phyloP scores from a whole-genome alignment of 2,329 filamentous ascomycete species.

The Alternaria alternata region DNA sequence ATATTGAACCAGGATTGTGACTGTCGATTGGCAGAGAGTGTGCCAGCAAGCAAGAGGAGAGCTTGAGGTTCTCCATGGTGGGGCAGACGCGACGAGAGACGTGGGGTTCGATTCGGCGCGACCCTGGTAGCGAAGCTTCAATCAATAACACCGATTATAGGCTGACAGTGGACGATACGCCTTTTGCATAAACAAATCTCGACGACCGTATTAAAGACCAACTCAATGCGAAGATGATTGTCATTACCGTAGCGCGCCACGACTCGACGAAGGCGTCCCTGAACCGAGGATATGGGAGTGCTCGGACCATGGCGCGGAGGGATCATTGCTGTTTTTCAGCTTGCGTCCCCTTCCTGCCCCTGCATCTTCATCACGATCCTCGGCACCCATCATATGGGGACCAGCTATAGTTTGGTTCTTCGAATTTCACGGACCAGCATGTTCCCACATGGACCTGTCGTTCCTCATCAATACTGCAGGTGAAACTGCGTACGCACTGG shows the following conservation, averaged over 20 bases:
- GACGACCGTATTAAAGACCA: slow-evolving; percentile 9
- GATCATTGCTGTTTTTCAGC: slow-evolving; percentile 19
- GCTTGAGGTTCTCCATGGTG: slow-evolving; percentile 26
- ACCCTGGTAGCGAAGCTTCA: slow-evolving; percentile 12
- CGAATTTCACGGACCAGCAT: slow-evolving; percentile 16
- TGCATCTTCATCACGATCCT: slow-evolving; percentile 23
- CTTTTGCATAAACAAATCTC: slow-evolving; percentile 8
- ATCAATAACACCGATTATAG: slow-evolving; percentile 10
- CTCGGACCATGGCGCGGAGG: slow-evolving; percentile 14
- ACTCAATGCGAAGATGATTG: slow-evolving; percentile 18
- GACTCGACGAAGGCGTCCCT: slow-evolving; percentile 15
- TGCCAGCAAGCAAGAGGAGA: slow-evolving; percentile 4
- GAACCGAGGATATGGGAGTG: slow-evolving; percentile 9
- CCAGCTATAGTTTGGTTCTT: slow-evolving; percentile 20
- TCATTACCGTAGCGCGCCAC: slow-evolving; percentile 24
- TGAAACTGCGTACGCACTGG: slow-evolving; percentile 1
- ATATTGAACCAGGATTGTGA: not conserved
- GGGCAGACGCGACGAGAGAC: slow-evolving; percentile 24
- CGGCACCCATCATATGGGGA: slow-evolving; percentile 19
- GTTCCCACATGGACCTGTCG: slow-evolving; percentile 12
- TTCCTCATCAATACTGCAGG: slow-evolving; percentile 3
- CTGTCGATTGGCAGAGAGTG: not conserved
- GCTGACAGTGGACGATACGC: slow-evolving; percentile 6
- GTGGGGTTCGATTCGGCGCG: slow-evolving; percentile 23
- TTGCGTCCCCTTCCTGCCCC: slow-evolving; percentile 16